These are phyloP conservation scores for Ophiostoma quercus DNA, from an alignment of 2,329 filamentous ascomycete genomes.

Conservation along the genomic window DNA sequence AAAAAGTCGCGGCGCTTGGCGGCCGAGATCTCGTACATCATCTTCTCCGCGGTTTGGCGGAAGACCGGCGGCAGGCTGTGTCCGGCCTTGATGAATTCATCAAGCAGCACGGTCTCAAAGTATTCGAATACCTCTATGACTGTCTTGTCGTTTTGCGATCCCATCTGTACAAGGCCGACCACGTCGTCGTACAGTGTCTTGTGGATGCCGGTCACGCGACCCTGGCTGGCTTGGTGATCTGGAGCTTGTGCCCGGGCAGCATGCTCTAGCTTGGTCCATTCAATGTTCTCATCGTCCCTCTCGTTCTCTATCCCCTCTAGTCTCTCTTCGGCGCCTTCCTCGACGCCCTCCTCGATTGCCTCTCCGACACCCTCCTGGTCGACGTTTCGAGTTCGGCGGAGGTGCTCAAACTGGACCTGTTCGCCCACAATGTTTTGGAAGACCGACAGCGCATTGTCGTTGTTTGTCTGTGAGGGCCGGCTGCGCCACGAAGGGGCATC, in stretches of 20 bases:
- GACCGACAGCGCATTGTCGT: constrained; percentile 26
- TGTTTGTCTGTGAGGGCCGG: background rate
- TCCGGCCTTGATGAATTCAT: constrained; percentile 30
- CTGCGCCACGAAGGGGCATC: background rate
- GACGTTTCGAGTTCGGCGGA: background rate
- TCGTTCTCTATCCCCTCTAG: background rate
- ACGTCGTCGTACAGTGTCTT: constrained; percentile 32
- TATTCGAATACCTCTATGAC: constrained; percentile 32
- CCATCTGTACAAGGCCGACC: constrained; percentile 31
- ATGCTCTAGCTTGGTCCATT: constrained; percentile 8
- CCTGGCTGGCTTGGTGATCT: constrained; percentile 11
- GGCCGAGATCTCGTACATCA: constrained; percentile 34
- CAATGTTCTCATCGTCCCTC: background rate
- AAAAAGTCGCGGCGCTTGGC: constrained; percentile 35
- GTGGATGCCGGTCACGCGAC: constrained; percentile 19
- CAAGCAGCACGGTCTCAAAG: constrained; percentile 34
- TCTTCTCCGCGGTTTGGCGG: constrained; percentile 29
- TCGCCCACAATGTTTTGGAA: constrained; percentile 28
- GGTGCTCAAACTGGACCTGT: background rate
- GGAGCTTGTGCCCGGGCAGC: background rate
- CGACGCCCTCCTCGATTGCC: background rate
- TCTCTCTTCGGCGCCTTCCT: background rate
- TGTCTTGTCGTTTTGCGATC: constrained; percentile 27
- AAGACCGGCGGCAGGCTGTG: constrained; percentile 34
- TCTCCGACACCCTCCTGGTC: background rate